Evolutionary conservation across 306 rosid genomes (phyloP), one percentile per base, ranked within the genome.

Genomic region (Gastrolobium bilobum): DNA sequence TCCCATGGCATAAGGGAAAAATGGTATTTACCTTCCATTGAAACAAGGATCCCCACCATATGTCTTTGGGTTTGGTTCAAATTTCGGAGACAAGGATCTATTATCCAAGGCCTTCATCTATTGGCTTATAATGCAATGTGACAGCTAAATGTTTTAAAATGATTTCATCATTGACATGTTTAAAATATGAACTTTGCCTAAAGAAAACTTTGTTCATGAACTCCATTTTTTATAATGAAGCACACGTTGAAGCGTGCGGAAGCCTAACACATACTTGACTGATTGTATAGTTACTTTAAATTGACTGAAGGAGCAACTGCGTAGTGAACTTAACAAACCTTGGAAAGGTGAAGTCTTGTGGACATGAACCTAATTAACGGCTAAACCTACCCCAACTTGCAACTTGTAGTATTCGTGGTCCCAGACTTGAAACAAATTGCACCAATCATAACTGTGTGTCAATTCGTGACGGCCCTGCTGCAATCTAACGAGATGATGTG

Each of bases 11-110:
- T 9, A 47, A 52, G 65, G 76, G 73, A 20, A 71, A 65, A 57
- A 13, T 71, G 59, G 53, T 69, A 48, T 7, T 72, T 59, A 77
- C 77, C 30, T 76, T 58, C 56, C 67, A 40, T 50, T 9, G 42
- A 69, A 71, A 62, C 26, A 71, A 65, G 30, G 77, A 78, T 37
- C 71, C 82, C 82, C 82, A 35, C 79, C 33, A 60, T n/a, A 3
- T 26, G 4, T 20, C 54, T 44, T 47, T 52, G 26, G 47, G 7
- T 39, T 39, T 42, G 82, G 46, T 56, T 66, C 75, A 67, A 7
- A 78, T 31, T 64, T 56, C 6, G 34, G 64, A 30, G 64, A 33
- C 57, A 52, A 48, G 59, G 47, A 75, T 33, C 8, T 44, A 35
- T 31, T 47, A 34, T 31, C 47, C 29, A n/a, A 31, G 4, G 8